Base-by-base conservation (phyloP, 805 yeast species). In the Teunomyces stri region DNA sequence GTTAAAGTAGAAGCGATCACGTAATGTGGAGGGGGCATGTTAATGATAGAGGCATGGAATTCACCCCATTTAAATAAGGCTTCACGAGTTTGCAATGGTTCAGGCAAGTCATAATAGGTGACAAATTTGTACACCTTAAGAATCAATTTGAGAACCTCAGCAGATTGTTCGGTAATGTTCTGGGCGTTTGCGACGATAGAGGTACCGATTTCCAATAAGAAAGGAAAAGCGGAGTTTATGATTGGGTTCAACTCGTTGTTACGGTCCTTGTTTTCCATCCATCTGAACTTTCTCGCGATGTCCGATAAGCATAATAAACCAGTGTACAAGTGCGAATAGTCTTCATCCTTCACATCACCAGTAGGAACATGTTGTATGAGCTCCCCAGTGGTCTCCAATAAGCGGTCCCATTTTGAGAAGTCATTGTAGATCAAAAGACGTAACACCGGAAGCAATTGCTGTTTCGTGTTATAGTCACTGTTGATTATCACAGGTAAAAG, bases 61-160 rank as follows among this genome's bases (percentile, higher is more conserved):
- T 81, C 79, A 2, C 88, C 85, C 95, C 97, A 91, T 15, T 79
- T 55, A 71, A 34, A 75, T 63, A 59, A 83, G 62, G 47, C 69
- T 52, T 49, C 83, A 79, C 47, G 71, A 57, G 39, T 72, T 67
- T 72, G 89, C 84, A 60, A 59, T 16, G 80, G 76, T 2, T 66
- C 72, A 2, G 97, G 95, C 45, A 91, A 66, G 57, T 87, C 91
- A 51, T 76, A 78, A 60, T 77, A 82, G 3, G 92, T 83, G 36
- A 83, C 83, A 61, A 84, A 87, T 62, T 91, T 91, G 73, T 82
- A 88, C 48, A 80, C 74, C 60, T 92, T 92, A 47, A 91, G 66
- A 16, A 88, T 75, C 52, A 85, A 72, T 54, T 86, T 86, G 39
- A 89, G 69, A 73, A 91, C 83, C 53, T 89, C 96, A 15, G 89